Conservation (phyloP, 2,329 filamentous ascomycete genomes). For the Diatrype stigma region DNA sequence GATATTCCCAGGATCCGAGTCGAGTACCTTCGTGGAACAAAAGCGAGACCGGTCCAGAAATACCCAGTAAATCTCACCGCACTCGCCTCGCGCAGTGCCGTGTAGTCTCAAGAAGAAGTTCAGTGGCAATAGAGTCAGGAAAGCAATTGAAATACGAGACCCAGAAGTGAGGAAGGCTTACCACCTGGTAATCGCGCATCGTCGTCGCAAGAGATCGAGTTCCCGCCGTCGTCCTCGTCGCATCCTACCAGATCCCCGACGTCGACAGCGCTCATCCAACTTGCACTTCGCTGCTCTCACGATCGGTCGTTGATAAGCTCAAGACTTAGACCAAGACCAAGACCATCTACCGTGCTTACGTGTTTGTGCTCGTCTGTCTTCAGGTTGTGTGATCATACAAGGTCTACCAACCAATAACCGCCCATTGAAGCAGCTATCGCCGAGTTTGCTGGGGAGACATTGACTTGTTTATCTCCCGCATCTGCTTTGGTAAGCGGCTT, state of each 20-base stretch:
- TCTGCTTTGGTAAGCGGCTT: conserved; percentile 58
- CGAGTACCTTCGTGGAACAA: conserved; percentile 7
- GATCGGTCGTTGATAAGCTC: conserved; percentile 10
- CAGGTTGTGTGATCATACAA: conserved; percentile 18
- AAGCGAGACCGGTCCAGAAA: conserved; percentile 11
- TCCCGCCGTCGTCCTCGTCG: conserved; percentile 23
- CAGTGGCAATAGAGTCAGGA: conserved; percentile 15
- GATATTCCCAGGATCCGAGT: not conserved
- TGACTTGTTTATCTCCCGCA: conserved; percentile 95
- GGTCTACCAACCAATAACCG: conserved; percentile 25
- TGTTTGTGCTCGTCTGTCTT: conserved; percentile 21
- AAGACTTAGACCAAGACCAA: too few relatives aligned
- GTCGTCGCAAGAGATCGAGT: conserved; percentile 25
- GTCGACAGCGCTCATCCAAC: conserved; percentile 23
- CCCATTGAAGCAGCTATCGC: conserved; percentile 19
- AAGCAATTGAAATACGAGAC: conserved; percentile 19
- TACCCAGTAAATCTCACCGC: conserved; percentile 20
- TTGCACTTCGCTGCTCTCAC: conserved; percentile 24
- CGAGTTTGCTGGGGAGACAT: conserved; percentile 77
- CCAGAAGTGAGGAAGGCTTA: conserved; percentile 12
- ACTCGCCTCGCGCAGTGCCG: conserved; percentile 31
- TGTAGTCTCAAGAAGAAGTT: conserved; percentile 22
- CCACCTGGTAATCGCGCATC: conserved; percentile 11
- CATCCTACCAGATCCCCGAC: conserved; percentile 25
- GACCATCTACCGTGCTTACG: conserved; percentile 12